Conservation (phyloP, 441 rosid species). For the Pelargonium fulgidum region DNA sequence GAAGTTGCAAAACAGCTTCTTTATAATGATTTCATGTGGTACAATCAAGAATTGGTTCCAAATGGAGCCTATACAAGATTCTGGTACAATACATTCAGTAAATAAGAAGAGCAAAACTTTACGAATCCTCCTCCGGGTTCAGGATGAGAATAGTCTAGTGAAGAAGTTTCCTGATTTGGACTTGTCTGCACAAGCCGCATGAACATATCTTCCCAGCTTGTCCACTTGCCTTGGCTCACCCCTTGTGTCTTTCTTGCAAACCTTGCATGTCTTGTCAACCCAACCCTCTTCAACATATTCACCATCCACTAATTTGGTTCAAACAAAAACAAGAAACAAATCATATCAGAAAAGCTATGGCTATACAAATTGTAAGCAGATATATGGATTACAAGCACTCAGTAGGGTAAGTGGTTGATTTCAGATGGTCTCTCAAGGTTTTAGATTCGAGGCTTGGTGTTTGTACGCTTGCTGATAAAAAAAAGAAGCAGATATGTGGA, state of each 20-base stretch:
- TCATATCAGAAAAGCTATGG: not conserved
- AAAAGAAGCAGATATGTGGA: too few species aligned
- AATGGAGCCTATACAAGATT: not conserved
- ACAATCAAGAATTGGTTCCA: not conserved
- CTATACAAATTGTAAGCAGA: not conserved
- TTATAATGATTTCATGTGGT: too few species aligned
- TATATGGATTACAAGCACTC: too few species aligned
- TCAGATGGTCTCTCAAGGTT: too few species aligned
- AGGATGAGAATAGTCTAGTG: slow-evolving; percentile 48
- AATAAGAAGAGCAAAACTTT: not conserved
- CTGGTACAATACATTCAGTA: not conserved
- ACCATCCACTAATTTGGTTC: slow-evolving; percentile 57
- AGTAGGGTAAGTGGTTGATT: too few species aligned
- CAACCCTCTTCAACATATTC: slow-evolving; percentile 88
- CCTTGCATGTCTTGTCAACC: slow-evolving; percentile 91
- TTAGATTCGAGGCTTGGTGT: too few species aligned
- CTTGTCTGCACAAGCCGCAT: slow-evolving; percentile 60
- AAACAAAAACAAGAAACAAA: not conserved
- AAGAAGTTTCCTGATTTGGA: slow-evolving; percentile 62
- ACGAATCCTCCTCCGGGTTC: not conserved
- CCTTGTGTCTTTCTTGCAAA: slow-evolving; percentile 75
- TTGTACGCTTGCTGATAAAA: too few species aligned
- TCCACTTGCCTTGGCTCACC: slow-evolving; percentile 79
- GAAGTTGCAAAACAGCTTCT: not conserved
- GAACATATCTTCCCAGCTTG: slow-evolving; percentile 69